Conservation (phyloP, 768 basidiomycete species). For the Zangia roseola region DNA sequence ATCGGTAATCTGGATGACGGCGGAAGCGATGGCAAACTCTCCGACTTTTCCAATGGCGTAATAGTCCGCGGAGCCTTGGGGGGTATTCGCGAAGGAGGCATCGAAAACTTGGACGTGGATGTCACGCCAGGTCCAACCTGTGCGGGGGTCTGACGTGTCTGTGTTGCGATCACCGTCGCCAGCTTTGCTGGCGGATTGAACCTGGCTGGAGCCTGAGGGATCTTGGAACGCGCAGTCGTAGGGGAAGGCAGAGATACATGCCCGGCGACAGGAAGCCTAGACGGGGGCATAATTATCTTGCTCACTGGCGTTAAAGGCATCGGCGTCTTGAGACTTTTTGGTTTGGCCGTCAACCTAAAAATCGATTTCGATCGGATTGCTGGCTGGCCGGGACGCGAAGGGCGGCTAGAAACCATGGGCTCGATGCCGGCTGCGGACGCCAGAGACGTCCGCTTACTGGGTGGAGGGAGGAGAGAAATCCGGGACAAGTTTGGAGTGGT, state of each 20-base stretch:
- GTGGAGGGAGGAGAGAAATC: slow-evolving; percentile 23
- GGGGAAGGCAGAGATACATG: slow-evolving; percentile 6
- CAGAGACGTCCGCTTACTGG: slow-evolving; percentile 28
- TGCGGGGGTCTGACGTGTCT: slow-evolving; percentile 14
- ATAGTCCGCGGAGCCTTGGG: slow-evolving; percentile 10
- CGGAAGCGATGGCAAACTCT: neutral
- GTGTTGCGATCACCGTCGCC: slow-evolving; percentile 27
- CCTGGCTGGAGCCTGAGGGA: slow-evolving; percentile 23
- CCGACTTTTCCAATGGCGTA: slow-evolving; percentile 5
- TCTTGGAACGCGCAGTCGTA: slow-evolving; percentile 10
- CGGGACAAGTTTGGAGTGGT: slow-evolving; percentile 15
- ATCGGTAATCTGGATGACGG: slow-evolving; percentile 23
- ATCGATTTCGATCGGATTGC: slow-evolving; percentile 28
- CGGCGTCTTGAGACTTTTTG: slow-evolving; percentile 23
- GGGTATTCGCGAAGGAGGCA: slow-evolving; percentile 13
- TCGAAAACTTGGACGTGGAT: slow-evolving; percentile 22
- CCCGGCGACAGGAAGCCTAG: slow-evolving; percentile 16
- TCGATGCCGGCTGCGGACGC: slow-evolving; percentile 25
- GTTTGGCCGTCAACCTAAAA: slow-evolving; percentile 26
- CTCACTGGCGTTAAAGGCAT: neutral
- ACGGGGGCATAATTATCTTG: neutral
- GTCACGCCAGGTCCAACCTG: neutral
- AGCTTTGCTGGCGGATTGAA: slow-evolving; percentile 32
- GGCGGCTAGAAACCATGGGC: slow-evolving; percentile 8
- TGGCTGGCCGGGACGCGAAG: neutral